A percentile compares a stretch with the other conserved stretches of the same genome.
Evolutionary conservation across 1,139 yeast genomes (phyloP).

Genomic region (Geotrichum candidum): DNA sequence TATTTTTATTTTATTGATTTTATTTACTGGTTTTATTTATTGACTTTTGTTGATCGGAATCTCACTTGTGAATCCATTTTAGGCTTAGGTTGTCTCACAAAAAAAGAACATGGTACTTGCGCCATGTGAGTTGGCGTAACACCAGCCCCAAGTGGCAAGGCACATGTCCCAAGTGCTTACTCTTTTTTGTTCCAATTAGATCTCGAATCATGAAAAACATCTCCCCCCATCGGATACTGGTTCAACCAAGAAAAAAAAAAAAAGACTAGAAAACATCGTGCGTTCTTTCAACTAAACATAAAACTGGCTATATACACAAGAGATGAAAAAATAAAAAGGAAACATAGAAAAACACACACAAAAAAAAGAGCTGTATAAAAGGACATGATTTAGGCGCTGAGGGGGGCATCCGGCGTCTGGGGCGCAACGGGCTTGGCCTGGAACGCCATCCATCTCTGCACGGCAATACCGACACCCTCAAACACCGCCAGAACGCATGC

Average conservation of each 20-base stretch:
- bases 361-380: background rate
- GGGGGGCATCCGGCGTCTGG: slow-evolving; percentile 33
- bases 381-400: slow-evolving; percentile 25
- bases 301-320: no score
- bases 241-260: background rate
- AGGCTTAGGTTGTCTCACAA: no score
- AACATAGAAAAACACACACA: no score
- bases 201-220: background rate
- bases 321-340: background rate
- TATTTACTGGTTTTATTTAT: no score
- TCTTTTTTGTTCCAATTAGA: no score
- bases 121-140: no score
- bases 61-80: no score
- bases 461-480: slow-evolving; percentile 97
- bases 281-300: background rate
- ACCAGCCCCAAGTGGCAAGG: background rate
- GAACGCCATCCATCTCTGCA: slow-evolving; percentile 84
- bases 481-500: slow-evolving; percentile 93
- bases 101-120: no score
- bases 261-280: background rate
- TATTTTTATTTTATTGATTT: no score
- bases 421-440: slow-evolving; percentile 62
- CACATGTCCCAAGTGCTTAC: background rate
- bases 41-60: no score
- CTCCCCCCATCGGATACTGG: background rate